Evolutionary conservation across 2,329 filamentous ascomycete genomes (phyloP), one percentile per base, ranked within the genome.

Genomic region (Venturia pyrina): DNA sequence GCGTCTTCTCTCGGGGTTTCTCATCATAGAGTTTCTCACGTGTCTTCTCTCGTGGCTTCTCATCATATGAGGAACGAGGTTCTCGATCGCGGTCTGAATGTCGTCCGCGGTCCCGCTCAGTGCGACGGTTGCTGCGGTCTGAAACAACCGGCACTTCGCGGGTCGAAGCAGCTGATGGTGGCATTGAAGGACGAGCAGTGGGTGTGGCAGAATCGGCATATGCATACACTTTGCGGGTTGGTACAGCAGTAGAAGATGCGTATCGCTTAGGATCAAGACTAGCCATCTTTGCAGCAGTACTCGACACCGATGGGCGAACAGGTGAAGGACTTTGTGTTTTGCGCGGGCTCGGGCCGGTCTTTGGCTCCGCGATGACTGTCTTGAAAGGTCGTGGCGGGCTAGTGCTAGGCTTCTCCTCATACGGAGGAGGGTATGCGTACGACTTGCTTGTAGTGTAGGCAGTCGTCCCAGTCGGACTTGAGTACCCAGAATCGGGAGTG

Each of bases 241-340:
- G 28, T 10, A 53, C 48, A 28, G 53, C 28, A n/a, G 53, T 6
- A n/a, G 53, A 59, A n/a, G 53, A 37, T 21, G 46, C 21, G 19
- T 59, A 34, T 24, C 46, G 62, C n/a, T 64, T 21, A 5, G 63
- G 63, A 53, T 44, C 64, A 37, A 66, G 64, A 40, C n/a, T 59
- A 32, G 21, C 43, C 64, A 66, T 66, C 56, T 66, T 66, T 17
- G 53, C 44, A 40, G 64, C 64, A 34, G 48, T 59, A n/a, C 17
- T 65, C 15, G 60, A 48, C 13, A 28, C 32, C 7, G 53, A 59
- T 37, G 64, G 64, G 13, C 57, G 64, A 41, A 32, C 63, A 40
- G 53, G 48, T 40, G 63, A 65, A 43, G 63, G 53, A n/a, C 48
- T 59, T 37, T 32, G 53, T 34, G 53, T 40, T 34, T 37, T 65